Base-by-base conservation (phyloP, 176 grass and related monocot species). In the Avena atlantica region DNA sequence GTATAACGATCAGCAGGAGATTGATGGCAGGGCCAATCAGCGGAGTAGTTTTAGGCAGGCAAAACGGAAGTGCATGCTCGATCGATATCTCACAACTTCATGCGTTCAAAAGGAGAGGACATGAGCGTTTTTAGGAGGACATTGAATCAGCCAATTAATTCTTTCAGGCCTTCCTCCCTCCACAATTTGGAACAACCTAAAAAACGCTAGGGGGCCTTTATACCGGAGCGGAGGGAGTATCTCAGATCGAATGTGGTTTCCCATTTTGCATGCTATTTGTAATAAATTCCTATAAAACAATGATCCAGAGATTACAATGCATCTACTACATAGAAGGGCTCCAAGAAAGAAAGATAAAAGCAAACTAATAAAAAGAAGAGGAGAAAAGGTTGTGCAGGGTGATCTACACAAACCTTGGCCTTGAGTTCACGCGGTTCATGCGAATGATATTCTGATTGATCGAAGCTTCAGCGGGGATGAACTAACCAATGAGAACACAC, bases 341-440 rank as follows among this genome's bases (percentile, higher is more conserved):
- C 44, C 13, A 75, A 29, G 3, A 49, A 53, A 76, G 14, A 31
- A 52, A 53, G 47, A 34, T 76, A 27, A 19, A 55, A 19, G 1
- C 68, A 44, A 71, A 5, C 37, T 40, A 70, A 70, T 71, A 71
- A 44, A 75, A 52, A 76, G 7, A 29, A 76, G 3, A 5, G 13
- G 23, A 76, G 14, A 52, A 51, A 53, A 76, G 3, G 44, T 24
- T 73, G 20, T 72, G 48, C 24, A 17, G 49, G 48, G 23, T 67
- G 59, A 73, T 59, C 23, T 25, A 9, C 4, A 23, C 68, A 83
- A 40, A 83, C 52, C 81, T 83, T 73, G 20, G 51, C 16, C 82
- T 75, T 74, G 21, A 47, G 23, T 49, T 74, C 21, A 53, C 62
- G 63, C 80, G 13, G 55, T 1, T 84, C 37, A 29, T 25, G 36